Evolutionary conservation across 1,139 yeast genomes (phyloP).

Genomic region (Scheffersomyces cryptocercus): DNA sequence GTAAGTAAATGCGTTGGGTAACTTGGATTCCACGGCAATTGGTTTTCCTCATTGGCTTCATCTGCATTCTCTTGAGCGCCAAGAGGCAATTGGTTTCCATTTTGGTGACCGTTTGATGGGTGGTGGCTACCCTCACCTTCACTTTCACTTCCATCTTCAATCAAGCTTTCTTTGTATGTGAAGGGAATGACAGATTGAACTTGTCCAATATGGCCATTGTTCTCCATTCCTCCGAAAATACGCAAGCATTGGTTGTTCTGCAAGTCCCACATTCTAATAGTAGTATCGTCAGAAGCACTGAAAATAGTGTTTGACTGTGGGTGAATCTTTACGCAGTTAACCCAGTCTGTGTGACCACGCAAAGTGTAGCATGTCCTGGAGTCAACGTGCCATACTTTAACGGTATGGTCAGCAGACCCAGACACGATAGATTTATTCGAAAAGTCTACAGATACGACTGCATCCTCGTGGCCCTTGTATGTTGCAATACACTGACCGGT

Average conservation of each 20-base stretch:
- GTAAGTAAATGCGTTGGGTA: constrained; percentile 82
- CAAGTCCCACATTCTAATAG: constrained; percentile 94
- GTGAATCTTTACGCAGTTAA: constrained; percentile 85
- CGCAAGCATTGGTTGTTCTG: constrained; percentile 74
- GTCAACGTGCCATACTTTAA: constrained; percentile 96
- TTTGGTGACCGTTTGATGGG: constrained; percentile 1
- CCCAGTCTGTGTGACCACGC: constrained; percentile 92
- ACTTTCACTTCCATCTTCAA: constrained; percentile 38
- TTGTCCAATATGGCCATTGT: constrained; percentile 78
- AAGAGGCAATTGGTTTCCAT: constrained; percentile 1
- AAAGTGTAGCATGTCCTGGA: constrained; percentile 88
- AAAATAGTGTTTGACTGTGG: constrained; percentile 75
- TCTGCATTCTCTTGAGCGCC: constrained; percentile 26
- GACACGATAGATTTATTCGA: constrained; percentile 82
- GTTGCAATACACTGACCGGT: constrained; percentile 94
- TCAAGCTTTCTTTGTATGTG: constrained; percentile 56
- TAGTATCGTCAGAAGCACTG: constrained; percentile 88
- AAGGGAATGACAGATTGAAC: constrained; percentile 89
- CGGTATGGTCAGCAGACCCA: constrained; percentile 89
- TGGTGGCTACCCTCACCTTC: constrained; percentile 20
- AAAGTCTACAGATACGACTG: constrained; percentile 80
- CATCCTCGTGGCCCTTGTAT: constrained; percentile 87
- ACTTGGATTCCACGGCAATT: constrained; percentile 28
- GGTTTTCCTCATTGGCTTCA: constrained; percentile 33
- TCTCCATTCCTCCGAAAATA: constrained; percentile 73